These are phyloP conservation scores for Corrigiola litoralis DNA, from an alignment of 179 eudicot species.

Conservation along the genomic window DNA sequence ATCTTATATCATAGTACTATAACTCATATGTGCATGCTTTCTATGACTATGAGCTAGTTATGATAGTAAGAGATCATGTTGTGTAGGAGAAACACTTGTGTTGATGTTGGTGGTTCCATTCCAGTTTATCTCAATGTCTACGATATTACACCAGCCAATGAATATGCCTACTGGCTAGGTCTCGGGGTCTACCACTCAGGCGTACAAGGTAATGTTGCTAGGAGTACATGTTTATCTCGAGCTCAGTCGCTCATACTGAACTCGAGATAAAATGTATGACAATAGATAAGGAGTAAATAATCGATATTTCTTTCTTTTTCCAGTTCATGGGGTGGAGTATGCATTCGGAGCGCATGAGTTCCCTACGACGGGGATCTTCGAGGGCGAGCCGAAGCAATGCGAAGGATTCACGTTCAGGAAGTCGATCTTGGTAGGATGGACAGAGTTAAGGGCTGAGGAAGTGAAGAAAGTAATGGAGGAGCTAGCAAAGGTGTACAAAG, in stretches of 20 bases:
- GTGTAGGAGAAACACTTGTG: conserved; percentile 50
- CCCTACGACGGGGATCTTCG: conserved; percentile 73
- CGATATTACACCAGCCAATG: conserved; percentile 68
- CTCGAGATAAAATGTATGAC: neutral
- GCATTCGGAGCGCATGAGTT: conserved; percentile 91
- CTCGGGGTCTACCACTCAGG: conserved; percentile 92
- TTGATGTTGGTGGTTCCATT: conserved; percentile 51
- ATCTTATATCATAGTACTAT: neutral
- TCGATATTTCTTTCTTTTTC: neutral
- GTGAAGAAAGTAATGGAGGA: conserved; percentile 69
- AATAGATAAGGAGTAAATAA: neutral
- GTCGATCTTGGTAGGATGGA: conserved; percentile 69
- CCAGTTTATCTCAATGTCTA: conserved; percentile 76
- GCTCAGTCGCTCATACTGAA: too few relatives aligned
- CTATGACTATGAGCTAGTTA: neutral
- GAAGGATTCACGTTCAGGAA: conserved; percentile 74
- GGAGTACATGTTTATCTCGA: too few relatives aligned
- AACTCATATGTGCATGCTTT: too few relatives aligned
- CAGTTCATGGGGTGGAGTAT: conserved; percentile 85
- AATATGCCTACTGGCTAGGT: conserved; percentile 86
- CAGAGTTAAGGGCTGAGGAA: conserved; percentile 39
- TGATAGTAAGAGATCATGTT: conserved; percentile 33
- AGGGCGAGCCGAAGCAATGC: conserved; percentile 69
- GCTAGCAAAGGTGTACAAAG: conserved; percentile 50
- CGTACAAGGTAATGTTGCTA: conserved; percentile 61